Percentiles rank a stretch among this genome's conserved stretches.
Conservation (phyloP, 2,329 filamentous ascomycete species). For the Herpotrichia juniperi region DNA sequence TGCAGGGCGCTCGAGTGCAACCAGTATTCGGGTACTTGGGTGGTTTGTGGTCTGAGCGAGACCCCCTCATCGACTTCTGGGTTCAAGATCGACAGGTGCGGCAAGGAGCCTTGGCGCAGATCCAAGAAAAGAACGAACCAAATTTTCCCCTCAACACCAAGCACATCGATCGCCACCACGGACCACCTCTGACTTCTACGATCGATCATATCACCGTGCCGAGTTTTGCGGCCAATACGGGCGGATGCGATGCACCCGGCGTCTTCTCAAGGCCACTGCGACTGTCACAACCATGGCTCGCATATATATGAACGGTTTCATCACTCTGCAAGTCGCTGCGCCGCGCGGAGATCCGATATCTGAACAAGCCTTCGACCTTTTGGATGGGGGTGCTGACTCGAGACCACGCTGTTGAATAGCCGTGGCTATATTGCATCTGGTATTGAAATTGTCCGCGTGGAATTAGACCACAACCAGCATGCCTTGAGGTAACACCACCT, state of each 20-base stretch:
- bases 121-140: slow-evolving; percentile 8
- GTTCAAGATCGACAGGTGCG: too few relatives aligned
- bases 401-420: background rate
- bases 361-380: background rate
- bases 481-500: slow-evolving; percentile 19
- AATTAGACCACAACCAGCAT: slow-evolving; percentile 10
- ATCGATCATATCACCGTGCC: slow-evolving; percentile 22
- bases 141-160: slow-evolving; percentile 37
- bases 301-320: slow-evolving; percentile 1
- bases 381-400: background rate
- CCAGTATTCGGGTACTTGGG: too few relatives aligned
- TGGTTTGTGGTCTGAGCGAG: too few relatives aligned
- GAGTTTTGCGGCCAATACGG: slow-evolving; percentile 7
- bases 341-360: background rate
- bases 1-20: too few relatives aligned
- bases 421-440: background rate
- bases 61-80: too few relatives aligned
- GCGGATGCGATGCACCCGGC: background rate
- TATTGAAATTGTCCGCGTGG: background rate
- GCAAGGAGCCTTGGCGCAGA: slow-evolving; percentile 12
- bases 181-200: slow-evolving; percentile 5
- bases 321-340: background rate
- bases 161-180: slow-evolving; percentile 30
- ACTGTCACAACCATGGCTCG: slow-evolving; percentile 8
- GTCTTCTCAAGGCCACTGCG: background rate